A percentile compares a stretch with the other conserved stretches of the same genome.
phyloP scores from a whole-genome alignment of 345 rosid genomes.

The Citrus cavaleriei region DNA sequence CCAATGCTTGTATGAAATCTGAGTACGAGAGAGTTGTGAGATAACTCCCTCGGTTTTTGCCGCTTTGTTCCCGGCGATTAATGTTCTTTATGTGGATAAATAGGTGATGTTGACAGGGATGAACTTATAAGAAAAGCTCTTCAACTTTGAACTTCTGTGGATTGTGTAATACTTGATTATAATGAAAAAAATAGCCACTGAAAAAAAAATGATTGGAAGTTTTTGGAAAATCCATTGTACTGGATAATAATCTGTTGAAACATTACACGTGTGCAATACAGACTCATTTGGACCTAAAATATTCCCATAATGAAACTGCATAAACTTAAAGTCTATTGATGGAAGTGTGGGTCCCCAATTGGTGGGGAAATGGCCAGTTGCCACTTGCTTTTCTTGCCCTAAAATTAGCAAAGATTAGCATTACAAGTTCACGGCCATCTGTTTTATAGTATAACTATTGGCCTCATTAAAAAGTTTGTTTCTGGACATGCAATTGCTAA shows the following conservation, averaged over 20 bases:
- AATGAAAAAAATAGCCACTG: neutral
- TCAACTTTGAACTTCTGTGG: conserved; percentile 5
- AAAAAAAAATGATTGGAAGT: neutral
- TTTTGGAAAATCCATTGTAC: neutral
- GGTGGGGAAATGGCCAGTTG: neutral
- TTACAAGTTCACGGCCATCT: neutral
- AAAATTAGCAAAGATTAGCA: neutral
- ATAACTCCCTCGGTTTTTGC: neutral
- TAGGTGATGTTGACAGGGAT: conserved; percentile 12
- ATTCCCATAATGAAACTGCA: neutral
- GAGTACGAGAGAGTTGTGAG: conserved; percentile 1
- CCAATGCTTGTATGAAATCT: conserved; percentile 9
- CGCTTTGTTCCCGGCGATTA: conserved; percentile 1
- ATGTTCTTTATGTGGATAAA: conserved; percentile 10
- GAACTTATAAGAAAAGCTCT: neutral
- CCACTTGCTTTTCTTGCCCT: neutral
- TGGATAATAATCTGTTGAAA: neutral
- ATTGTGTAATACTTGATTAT: conserved; percentile 13
- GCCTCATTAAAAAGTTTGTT: neutral
- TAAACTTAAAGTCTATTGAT: neutral
- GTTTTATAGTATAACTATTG: neutral
- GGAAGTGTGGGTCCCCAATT: neutral
- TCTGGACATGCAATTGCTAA: neutral
- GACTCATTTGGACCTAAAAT: neutral
- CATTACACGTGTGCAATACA: neutral